Evolutionary conservation across 805 yeast genomes (phyloP).

Genomic region (Saccharomycopsis schoenii): DNA sequence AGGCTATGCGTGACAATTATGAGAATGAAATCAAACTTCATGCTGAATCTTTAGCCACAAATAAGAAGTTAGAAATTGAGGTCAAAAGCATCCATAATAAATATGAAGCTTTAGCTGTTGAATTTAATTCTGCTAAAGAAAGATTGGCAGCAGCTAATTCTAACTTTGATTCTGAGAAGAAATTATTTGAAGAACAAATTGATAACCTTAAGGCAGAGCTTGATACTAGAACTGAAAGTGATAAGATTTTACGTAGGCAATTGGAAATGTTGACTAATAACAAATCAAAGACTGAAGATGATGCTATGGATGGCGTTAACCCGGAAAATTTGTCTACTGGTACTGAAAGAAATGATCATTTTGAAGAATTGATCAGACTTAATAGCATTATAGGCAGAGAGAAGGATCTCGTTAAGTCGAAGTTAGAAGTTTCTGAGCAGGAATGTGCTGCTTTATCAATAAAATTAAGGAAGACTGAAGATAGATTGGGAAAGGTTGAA

Average conservation of each 20-base stretch:
- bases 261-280: constrained; percentile 35
- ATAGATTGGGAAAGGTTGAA: constrained; percentile 45
- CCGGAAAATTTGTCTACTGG: constrained; percentile 20
- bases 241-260: constrained; percentile 57
- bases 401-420: constrained; percentile 58
- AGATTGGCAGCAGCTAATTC: constrained; percentile 30
- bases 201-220: constrained; percentile 23
- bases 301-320: constrained; percentile 14
- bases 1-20: constrained; percentile 36
- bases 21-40: constrained; percentile 46
- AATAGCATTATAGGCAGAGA: constrained; percentile 52
- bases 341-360: constrained; percentile 23
- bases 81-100: constrained; percentile 23
- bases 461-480: constrained; percentile 34
- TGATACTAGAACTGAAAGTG: constrained; percentile 43
- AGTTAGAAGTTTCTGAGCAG: constrained; percentile 39
- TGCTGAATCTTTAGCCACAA: constrained; percentile 37
- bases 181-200: constrained; percentile 37
- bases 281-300: constrained; percentile 17
- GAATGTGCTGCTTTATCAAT: constrained; percentile 47
- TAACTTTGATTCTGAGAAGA: constrained; percentile 37
- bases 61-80: constrained; percentile 32
- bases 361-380: constrained; percentile 41
- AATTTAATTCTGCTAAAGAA: constrained; percentile 17
- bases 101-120: constrained; percentile 23